Conservation (phyloP, 768 basidiomycete genomes). For the Daedaleopsis sinensis region DNA sequence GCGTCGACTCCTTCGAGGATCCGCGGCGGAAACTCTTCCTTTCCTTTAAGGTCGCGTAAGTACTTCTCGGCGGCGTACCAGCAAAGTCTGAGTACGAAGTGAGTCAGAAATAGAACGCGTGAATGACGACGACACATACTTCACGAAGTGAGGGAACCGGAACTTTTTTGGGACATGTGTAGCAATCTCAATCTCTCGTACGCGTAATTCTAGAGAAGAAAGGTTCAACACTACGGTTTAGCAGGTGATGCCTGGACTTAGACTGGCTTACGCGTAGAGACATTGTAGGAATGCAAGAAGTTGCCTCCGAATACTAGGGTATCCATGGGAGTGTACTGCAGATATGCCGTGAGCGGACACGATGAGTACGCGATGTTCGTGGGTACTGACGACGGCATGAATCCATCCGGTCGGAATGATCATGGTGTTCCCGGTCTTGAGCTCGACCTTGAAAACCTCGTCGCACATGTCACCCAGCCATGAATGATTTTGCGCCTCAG, state of each 20-base stretch:
- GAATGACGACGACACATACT: constrained; percentile 19
- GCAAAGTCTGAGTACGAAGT: constrained; percentile 58
- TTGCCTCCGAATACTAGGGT: constrained; percentile 97
- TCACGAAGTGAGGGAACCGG: constrained; percentile 30
- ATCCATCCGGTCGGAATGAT: constrained; percentile 98
- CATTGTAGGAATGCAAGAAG: constrained; percentile 92
- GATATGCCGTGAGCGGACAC: not conserved
- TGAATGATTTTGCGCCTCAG: constrained; percentile 80
- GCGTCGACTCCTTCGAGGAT: constrained; percentile 71
- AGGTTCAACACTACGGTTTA: not conserved
- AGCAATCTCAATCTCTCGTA: constrained; percentile 89
- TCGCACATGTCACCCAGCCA: constrained; percentile 96
- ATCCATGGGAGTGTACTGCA: constrained; percentile 86
- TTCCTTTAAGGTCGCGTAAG: constrained; percentile 67
- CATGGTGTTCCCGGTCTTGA: constrained; percentile 83
- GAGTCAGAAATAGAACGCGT: not conserved
- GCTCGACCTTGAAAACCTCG: constrained; percentile 83
- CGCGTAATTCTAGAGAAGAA: constrained; percentile 65
- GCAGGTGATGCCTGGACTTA: no score
- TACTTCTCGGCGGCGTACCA: constrained; percentile 91
- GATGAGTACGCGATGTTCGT: no score
- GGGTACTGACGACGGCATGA: constrained; percentile 82
- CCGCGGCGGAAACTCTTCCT: constrained; percentile 54
- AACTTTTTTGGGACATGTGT: constrained; percentile 84
- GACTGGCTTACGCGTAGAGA: constrained; percentile 71